Conservation (phyloP, 1,284 basidiomycete genomes). For the Cystobasidium sp. region DNA sequence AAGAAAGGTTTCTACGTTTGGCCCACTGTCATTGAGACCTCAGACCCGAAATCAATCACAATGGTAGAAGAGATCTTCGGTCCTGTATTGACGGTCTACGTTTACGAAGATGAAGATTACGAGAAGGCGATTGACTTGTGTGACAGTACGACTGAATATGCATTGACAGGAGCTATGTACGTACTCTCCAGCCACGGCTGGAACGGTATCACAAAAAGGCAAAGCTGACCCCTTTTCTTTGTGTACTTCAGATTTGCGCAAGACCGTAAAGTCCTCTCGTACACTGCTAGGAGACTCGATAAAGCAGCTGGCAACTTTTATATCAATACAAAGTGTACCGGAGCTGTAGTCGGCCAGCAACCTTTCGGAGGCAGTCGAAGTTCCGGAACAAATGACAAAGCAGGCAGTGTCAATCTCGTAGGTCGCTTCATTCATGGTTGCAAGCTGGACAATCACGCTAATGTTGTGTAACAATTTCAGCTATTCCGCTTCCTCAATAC, state of each 20-base stretch:
- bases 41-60: constrained; percentile 86
- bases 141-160: constrained; percentile 85
- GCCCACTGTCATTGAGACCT: constrained; percentile 92
- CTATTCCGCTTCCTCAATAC: constrained; percentile 64
- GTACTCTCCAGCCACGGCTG: constrained; percentile 54
- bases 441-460: constrained; percentile 7
- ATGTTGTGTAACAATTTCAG: constrained; percentile 22
- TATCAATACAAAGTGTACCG: constrained; percentile 66
- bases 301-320: constrained; percentile 83
- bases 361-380: constrained; percentile 93
- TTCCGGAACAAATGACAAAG: constrained; percentile 97
- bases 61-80: constrained; percentile 98
- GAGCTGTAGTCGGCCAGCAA: constrained; percentile 82
- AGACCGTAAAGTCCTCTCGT: constrained; percentile 75
- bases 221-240: neutral
- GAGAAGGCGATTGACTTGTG: constrained; percentile 85
- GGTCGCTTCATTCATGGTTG: constrained; percentile 57
- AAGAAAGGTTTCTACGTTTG: constrained; percentile 92
- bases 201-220: neutral
- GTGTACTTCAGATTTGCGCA: constrained; percentile 68
- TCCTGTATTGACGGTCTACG: constrained; percentile 90
- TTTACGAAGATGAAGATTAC: constrained; percentile 80
- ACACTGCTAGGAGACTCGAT: constrained; percentile 76
- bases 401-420: constrained; percentile 90
- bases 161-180: constrained; percentile 84